Percentiles rank a stretch among this genome's conserved stretches.
phyloP scores from a whole-genome alignment of 768 basidiomycete species.

The Phanerochaete carnosa region DNA sequence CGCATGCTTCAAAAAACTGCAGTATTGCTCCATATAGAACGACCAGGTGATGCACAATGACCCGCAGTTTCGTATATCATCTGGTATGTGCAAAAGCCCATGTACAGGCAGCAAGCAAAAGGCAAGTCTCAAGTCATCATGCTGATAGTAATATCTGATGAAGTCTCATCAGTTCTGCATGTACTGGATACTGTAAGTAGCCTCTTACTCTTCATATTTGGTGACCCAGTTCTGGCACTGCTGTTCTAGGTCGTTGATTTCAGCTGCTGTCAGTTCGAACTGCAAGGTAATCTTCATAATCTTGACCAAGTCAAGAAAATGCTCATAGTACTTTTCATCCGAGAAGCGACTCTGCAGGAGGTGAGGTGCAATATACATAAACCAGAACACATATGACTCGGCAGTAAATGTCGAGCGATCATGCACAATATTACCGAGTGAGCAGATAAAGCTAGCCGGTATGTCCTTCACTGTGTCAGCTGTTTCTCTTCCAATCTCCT shows the following conservation, averaged over 20 bases:
- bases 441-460: too few species aligned
- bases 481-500: too few species aligned
- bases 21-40: conserved; percentile 3
- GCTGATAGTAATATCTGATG: conserved; percentile 10
- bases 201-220: too few species aligned
- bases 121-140: background rate
- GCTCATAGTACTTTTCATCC: conserved; percentile 30
- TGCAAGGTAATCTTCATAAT: conserved; percentile 36
- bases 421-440: too few species aligned
- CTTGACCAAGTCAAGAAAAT: conserved; percentile 37
- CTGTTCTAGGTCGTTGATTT: background rate
- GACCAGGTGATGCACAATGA: background rate
- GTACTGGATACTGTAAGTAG: too few species aligned
- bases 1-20: background rate
- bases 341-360: conserved; percentile 33
- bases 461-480: too few species aligned
- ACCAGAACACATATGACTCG: conserved; percentile 39
- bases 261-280: conserved; percentile 25
- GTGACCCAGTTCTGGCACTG: too few species aligned
- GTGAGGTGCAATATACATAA: conserved; percentile 35
- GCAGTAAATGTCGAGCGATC: conserved; percentile 27
- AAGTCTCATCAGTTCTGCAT: conserved; percentile 20
- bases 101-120: background rate
- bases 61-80: background rate
- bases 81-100: background rate